These are phyloP conservation scores for Leccinum longicurvipes DNA, from an alignment of 768 basidiomycete genomes.

Conservation along the genomic window DNA sequence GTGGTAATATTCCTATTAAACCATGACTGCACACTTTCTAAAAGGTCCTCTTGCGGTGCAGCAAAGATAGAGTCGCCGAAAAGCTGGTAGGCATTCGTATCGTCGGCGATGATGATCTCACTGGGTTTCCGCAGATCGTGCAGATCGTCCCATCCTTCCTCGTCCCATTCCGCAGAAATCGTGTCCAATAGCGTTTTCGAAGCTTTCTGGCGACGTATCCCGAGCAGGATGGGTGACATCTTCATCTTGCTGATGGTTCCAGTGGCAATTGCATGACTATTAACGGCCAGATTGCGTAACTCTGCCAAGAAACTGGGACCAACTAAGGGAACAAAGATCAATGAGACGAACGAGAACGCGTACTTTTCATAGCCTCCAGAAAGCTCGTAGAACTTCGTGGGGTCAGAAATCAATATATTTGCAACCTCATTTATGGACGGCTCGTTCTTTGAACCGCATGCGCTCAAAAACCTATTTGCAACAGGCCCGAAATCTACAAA, in stretches of 20 bases:
- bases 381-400: conserved; percentile 65
- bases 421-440: conserved; percentile 85
- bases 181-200: conserved; percentile 19
- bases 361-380: conserved; percentile 70
- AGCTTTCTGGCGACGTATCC: conserved; percentile 55
- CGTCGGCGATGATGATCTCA: conserved; percentile 82
- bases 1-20: neutral
- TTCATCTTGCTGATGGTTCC: conserved; percentile 59
- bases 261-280: conserved; percentile 51
- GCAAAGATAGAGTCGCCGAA: conserved; percentile 76
- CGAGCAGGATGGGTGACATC: conserved; percentile 67
- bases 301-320: conserved; percentile 71
- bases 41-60: conserved; percentile 85
- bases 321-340: neutral
- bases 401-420: conserved; percentile 63
- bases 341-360: conserved; percentile 18
- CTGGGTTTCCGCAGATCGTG: conserved; percentile 70
- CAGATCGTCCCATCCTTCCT: conserved; percentile 69
- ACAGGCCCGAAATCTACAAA: conserved; percentile 85
- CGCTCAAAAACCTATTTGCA: conserved; percentile 81
- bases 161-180: conserved; percentile 39
- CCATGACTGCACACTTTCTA: conserved; percentile 58
- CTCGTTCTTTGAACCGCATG: conserved; percentile 84
- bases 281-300: conserved; percentile 83
- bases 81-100: conserved; percentile 72